Conservation (phyloP, 2,329 filamentous ascomycete species). For the Xylariales sp. region DNA sequence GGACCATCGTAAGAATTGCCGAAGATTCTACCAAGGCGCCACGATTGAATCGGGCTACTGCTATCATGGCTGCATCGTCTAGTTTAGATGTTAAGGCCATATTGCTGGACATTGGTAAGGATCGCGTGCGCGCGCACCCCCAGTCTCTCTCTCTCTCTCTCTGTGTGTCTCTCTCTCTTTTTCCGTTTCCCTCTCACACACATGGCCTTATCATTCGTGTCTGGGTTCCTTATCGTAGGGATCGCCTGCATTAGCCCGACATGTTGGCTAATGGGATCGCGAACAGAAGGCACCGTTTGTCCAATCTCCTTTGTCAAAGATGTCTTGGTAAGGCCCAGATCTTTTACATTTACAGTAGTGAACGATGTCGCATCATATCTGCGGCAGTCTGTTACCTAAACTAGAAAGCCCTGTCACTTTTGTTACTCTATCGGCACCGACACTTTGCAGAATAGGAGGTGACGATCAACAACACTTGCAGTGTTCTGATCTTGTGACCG, state of each 20-base stretch:
- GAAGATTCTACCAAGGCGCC: constrained; percentile 11
- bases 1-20: constrained; percentile 18
- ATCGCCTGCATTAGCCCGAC: constrained; percentile 50
- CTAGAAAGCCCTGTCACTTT: constrained; percentile 15
- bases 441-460: constrained; percentile 35
- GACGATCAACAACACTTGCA: constrained; percentile 40
- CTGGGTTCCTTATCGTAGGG: constrained; percentile 38
- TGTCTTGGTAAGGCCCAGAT: constrained; percentile 73
- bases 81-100: constrained; percentile 57
- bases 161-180: constrained; percentile 15
- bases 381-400: neutral
- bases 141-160: too few relatives aligned
- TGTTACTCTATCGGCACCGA: constrained; percentile 37
- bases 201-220: constrained; percentile 37
- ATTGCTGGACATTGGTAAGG: constrained; percentile 70
- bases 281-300: constrained; percentile 81
- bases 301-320: constrained; percentile 88
- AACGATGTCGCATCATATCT: constrained; percentile 18
- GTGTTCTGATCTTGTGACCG: constrained; percentile 36
- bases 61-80: constrained; percentile 51
- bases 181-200: constrained; percentile 7
- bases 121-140: constrained; percentile 25
- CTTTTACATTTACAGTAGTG: constrained; percentile 25
- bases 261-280: constrained; percentile 56
- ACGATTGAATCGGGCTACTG: constrained; percentile 22